Base-by-base conservation (phyloP, 345 rosid genomes). In the Microthlaspi erraticum region DNA sequence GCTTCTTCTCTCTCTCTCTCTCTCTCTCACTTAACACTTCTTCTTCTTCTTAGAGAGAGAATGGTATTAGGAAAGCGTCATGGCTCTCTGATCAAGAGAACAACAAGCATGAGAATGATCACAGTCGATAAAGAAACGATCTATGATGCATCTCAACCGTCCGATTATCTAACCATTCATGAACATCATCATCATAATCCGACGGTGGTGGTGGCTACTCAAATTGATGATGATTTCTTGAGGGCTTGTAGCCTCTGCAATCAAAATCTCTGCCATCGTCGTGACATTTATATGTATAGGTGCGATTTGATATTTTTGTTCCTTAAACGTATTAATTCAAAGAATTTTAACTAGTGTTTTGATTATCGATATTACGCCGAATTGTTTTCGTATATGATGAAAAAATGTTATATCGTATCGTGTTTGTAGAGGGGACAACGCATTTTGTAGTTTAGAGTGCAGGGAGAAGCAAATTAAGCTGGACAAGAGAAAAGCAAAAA, bases 391-490 rank as follows among this genome's bases (percentile, higher is more conserved):
- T 13, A 10, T 32, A 31, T 49, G 14, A 68, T 33, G 3, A 20
- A 41, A 41, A 20, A 34, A 32, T 9, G 13, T 51, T 52, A 23
- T 55, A 29, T 12, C 46, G 42, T 29, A 31, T n/a, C 11, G 33
- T 20, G 52, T 52, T 20, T 59, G 79, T 23, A 76, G 96, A 83
- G 98, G 98, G 53, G 88, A 92, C 70, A 79, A 87, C 14, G 98
- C 96, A n/a, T 92, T 92, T 84, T 92, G 98, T 68, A 89, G 96
- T 63, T 72, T 70, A 71, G 94, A 88, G 75, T 92, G 96, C 85
- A 84, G 98, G 77, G 98, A 85, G 63, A 66, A 81, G 76, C 86
- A 82, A 76, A 88, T 89, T 65, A 83, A 82, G 80, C 78, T 81
- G 41, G 96, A 92, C 48, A 89, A 86, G 79, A 82, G 73, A 72